A percentile compares a stretch with the other conserved stretches of the same genome.
Conservation (phyloP, 495 filamentous ascomycete genomes). For the Aspergillus sclerotioniger region DNA sequence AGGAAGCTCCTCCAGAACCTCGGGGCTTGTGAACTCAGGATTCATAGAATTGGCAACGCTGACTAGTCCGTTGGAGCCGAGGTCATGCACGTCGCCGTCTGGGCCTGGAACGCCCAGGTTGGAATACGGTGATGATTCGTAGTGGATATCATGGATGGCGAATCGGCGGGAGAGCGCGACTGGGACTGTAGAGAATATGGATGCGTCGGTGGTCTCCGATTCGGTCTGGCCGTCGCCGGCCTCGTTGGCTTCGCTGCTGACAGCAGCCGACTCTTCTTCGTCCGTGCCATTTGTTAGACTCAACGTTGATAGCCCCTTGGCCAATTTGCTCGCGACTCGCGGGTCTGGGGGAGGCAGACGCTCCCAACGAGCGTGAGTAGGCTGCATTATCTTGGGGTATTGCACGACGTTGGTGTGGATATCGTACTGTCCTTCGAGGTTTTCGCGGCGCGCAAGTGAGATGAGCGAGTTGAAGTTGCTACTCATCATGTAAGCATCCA, state of each 20-base stretch:
- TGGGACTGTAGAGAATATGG: constrained; percentile 63
- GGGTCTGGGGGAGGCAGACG: constrained; percentile 47
- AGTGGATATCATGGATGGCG: constrained; percentile 68
- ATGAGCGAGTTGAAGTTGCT: constrained; percentile 81
- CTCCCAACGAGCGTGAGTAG: constrained; percentile 81
- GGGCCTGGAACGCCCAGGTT: constrained; percentile 63
- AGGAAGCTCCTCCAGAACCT: constrained; percentile 68
- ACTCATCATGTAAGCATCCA: constrained; percentile 25
- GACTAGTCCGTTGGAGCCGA: constrained; percentile 64
- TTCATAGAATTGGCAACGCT: constrained; percentile 40
- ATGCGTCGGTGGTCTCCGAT: constrained; percentile 4
- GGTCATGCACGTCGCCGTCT: constrained; percentile 56
- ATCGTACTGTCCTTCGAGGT: constrained; percentile 78
- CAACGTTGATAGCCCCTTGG: constrained; percentile 37
- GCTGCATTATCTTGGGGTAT: constrained; percentile 85
- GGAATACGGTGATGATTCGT: constrained; percentile 58
- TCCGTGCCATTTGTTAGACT: constrained; percentile 35
- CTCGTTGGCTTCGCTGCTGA: constrained; percentile 15
- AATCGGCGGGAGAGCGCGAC: constrained; percentile 69
- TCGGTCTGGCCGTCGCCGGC: constrained; percentile 9
- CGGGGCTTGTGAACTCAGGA: constrained; percentile 56
- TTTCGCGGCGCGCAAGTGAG: constrained; percentile 59
- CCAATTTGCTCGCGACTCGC: constrained; percentile 27
- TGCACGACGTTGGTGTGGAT: constrained; percentile 89
- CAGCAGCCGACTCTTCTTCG: constrained; percentile 16